These are phyloP conservation scores for Camelina hispida DNA, from an alignment of 345 rosid genomes.

Conservation along the genomic window DNA sequence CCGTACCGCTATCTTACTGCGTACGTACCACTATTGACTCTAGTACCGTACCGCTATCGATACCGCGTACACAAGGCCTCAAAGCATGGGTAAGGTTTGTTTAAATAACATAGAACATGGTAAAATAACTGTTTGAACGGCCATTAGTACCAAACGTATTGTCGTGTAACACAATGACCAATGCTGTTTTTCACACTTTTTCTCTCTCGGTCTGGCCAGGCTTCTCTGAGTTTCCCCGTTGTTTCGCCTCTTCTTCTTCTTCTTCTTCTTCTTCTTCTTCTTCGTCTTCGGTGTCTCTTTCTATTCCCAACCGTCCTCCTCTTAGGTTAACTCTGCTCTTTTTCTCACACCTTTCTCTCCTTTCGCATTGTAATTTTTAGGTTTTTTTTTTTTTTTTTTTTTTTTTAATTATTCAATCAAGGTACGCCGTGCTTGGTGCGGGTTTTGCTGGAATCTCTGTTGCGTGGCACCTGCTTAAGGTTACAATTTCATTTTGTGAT, in stretches of 20 bases:
- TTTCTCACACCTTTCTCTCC: neutral
- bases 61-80: no score
- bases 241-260: conserved; percentile 13
- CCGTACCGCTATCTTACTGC: no score
- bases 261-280: conserved; percentile 12
- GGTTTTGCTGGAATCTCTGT: conserved; percentile 98
- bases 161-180: conserved; percentile 19
- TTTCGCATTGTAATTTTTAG: neutral
- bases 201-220: conserved; percentile 15
- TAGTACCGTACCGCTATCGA: no score
- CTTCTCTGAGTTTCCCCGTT: conserved; percentile 4
- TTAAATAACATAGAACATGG: no score
- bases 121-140: no score
- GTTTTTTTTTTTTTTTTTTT: neutral
- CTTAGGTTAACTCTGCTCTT: conserved; percentile 28
- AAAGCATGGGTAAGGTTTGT: no score
- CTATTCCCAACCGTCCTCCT: conserved; percentile 36
- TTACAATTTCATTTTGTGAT: neutral
- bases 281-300: conserved; percentile 23
- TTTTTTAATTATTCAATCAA: conserved; percentile 32
- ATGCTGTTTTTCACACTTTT: neutral
- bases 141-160: neutral
- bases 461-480: conserved; percentile 83
- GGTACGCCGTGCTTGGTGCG: conserved; percentile 94
- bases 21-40: no score